phyloP scores from a whole-genome alignment of 2,329 filamentous ascomycete genomes.

The Fusarium sp. region DNA sequence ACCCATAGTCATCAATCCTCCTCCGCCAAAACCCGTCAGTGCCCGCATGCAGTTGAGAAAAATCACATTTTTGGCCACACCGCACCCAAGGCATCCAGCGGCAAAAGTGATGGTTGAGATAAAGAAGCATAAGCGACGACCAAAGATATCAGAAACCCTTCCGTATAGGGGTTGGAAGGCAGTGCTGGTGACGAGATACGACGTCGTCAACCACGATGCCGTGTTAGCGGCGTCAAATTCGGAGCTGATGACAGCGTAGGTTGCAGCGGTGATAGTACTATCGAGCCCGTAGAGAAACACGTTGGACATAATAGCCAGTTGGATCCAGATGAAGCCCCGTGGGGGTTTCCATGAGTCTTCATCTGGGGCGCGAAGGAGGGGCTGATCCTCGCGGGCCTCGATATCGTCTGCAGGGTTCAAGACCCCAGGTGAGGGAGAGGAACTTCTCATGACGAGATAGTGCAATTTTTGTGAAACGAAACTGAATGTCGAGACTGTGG shows the following conservation, averaged over 20 bases:
- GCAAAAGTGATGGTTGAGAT: constrained; percentile 72
- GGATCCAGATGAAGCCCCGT: constrained; percentile 66
- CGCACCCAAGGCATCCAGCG: constrained; percentile 73
- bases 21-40: constrained; percentile 76
- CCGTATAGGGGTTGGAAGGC: constrained; percentile 80
- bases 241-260: constrained; percentile 80
- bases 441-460: background rate
- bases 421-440: background rate
- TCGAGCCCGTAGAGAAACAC: constrained; percentile 77
- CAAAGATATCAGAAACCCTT: constrained; percentile 76
- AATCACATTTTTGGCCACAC: constrained; percentile 67
- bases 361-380: constrained; percentile 35
- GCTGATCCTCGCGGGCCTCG: constrained; percentile 35
- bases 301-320: constrained; percentile 72
- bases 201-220: constrained; percentile 80
- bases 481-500: background rate
- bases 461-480: background rate
- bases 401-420: constrained; percentile 3
- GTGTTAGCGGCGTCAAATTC: constrained; percentile 78
- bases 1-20: constrained; percentile 78
- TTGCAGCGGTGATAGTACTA: constrained; percentile 78
- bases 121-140: constrained; percentile 72
- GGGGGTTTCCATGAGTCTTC: constrained; percentile 59
- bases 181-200: constrained; percentile 77
- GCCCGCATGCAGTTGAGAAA: constrained; percentile 74